phyloP scores from a whole-genome alignment of 257 asterid genomes.

The Plantago elongata region DNA sequence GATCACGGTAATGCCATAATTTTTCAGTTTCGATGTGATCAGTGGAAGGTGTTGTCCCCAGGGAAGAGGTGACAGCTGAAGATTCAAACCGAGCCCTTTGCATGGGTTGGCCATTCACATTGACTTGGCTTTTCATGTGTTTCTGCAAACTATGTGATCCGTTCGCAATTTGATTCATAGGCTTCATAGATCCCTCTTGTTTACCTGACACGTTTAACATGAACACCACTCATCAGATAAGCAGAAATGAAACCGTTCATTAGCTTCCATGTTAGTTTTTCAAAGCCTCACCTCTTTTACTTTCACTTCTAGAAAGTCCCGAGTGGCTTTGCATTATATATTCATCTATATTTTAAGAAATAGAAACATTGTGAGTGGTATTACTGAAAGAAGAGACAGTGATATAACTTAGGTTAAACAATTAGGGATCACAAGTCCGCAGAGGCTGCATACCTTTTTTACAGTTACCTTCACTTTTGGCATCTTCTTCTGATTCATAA shows the following conservation, averaged over 20 bases:
- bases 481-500: conserved; percentile 69
- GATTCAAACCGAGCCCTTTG: conserved; percentile 44
- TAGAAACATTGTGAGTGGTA: conserved; percentile 10
- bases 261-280: conserved; percentile 11
- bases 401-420: conserved; percentile 4
- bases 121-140: conserved; percentile 28
- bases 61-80: conserved; percentile 28
- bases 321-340: conserved; percentile 25
- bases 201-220: conserved; percentile 42
- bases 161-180: conserved; percentile 24
- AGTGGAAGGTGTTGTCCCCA: conserved; percentile 33
- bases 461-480: conserved; percentile 23
- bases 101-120: conserved; percentile 33
- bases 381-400: conserved; percentile 12
- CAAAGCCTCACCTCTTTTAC: conserved; percentile 34
- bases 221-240: conserved; percentile 20
- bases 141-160: conserved; percentile 34
- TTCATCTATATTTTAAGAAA: conserved; percentile 31
- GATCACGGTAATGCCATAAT: conserved; percentile 97
- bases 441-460: conserved; percentile 36
- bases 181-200: conserved; percentile 36
- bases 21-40: conserved; percentile 60
- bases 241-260: background rate
- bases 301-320: conserved; percentile 24
- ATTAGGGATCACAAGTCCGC: conserved; percentile 9